phyloP scores from a whole-genome alignment of 2,329 filamentous ascomycete species.

The Eurotiales sp. region DNA sequence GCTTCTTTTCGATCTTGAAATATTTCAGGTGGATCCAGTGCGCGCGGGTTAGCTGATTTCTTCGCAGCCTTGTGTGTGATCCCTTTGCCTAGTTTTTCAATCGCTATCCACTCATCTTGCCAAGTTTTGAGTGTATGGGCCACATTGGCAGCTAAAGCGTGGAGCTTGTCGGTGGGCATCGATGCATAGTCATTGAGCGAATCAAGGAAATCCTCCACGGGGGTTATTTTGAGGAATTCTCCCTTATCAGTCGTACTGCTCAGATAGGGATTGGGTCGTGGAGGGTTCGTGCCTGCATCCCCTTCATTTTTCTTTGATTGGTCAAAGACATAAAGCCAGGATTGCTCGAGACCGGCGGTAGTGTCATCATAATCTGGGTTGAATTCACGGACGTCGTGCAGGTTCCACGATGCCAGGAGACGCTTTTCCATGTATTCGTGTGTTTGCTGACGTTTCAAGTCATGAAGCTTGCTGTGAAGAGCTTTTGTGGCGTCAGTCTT shows the following conservation, averaged over 20 bases:
- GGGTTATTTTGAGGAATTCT: constrained; percentile 36
- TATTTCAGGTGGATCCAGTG: constrained; percentile 46
- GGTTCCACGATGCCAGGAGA: constrained; percentile 33
- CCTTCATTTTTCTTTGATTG: constrained; percentile 29
- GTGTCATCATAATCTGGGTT: constrained; percentile 32
- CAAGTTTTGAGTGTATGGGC: constrained; percentile 51
- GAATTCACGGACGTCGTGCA: constrained; percentile 34
- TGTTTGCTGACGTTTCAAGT: constrained; percentile 22
- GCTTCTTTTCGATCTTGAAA: constrained; percentile 61
- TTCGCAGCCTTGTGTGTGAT: constrained; percentile 49
- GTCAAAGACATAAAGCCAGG: constrained; percentile 32
- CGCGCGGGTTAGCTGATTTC: constrained; percentile 48
- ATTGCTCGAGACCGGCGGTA: constrained; percentile 24
- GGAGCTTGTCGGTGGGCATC: constrained; percentile 52
- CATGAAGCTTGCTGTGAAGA: constrained; percentile 19
- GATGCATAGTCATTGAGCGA: constrained; percentile 34
- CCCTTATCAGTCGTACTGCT: constrained; percentile 26
- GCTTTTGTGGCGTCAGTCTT: constrained; percentile 12
- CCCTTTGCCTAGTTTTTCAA: constrained; percentile 48
- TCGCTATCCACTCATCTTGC: constrained; percentile 57
- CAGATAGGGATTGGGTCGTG: constrained; percentile 34
- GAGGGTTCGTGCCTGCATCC: constrained; percentile 22
- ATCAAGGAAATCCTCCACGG: constrained; percentile 33
- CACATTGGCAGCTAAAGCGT: constrained; percentile 53
- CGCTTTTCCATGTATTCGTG: constrained; percentile 27